Percentiles rank a stretch among this genome's conserved stretches.
Conservation (phyloP, 1,284 basidiomycete species). For the Apiotrichum siamense region DNA sequence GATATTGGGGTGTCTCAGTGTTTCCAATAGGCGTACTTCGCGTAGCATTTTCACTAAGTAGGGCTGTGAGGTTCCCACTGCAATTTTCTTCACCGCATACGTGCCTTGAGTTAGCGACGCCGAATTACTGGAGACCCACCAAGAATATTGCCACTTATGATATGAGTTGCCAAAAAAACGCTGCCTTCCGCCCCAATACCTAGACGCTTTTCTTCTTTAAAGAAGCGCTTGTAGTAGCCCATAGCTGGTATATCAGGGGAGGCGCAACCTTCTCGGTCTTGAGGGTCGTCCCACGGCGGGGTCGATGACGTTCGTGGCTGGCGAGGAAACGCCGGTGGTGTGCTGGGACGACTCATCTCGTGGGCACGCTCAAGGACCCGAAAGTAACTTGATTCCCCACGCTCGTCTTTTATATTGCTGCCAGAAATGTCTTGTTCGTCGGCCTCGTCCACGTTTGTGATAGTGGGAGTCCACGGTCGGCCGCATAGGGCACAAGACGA, state of each 20-base stretch:
- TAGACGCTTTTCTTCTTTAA: slow-evolving; percentile 73
- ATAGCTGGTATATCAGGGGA: slow-evolving; percentile 39
- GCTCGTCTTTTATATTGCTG: neutral
- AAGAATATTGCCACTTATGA: slow-evolving; percentile 35
- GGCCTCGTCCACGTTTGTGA: neutral
- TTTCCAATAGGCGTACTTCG: slow-evolving; percentile 77
- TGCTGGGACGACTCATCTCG: slow-evolving; percentile 35
- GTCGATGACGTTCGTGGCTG: slow-evolving; percentile 40
- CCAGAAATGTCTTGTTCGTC: neutral
- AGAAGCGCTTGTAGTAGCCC: slow-evolving; percentile 62
- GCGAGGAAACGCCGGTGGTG: slow-evolving; percentile 14
- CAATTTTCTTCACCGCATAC: slow-evolving; percentile 93
- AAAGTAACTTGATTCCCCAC: slow-evolving; percentile 28
- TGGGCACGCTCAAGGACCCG: slow-evolving; percentile 41
- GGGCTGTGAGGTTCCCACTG: slow-evolving; percentile 76
- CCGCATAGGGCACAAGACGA: slow-evolving; percentile 34
- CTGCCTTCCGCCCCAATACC: slow-evolving; percentile 90
- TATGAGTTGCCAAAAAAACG: slow-evolving; percentile 55
- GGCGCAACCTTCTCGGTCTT: neutral
- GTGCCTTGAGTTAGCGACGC: slow-evolving; percentile 23
- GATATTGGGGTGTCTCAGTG: slow-evolving; percentile 84
- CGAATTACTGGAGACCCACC: slow-evolving; percentile 12
- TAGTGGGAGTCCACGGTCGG: slow-evolving; percentile 12
- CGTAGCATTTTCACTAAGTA: slow-evolving; percentile 74
- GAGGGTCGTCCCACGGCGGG: neutral